These are phyloP conservation scores for Aureobasidium sp. DNA, from an alignment of 2,329 filamentous ascomycete species.

Conservation along the genomic window DNA sequence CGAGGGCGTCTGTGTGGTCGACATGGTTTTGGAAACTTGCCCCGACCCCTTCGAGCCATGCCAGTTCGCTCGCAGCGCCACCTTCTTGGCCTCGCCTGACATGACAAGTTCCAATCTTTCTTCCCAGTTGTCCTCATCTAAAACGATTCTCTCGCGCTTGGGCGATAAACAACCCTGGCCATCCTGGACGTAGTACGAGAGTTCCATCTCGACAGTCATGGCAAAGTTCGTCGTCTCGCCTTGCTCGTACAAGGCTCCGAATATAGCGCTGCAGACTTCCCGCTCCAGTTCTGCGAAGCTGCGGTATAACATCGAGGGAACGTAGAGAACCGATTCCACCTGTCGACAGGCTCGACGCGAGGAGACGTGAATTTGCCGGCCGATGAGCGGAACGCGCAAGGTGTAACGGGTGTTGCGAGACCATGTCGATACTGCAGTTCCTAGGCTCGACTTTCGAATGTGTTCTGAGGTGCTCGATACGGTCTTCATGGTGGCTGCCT, in stretches of 20 bases:
- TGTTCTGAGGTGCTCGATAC: background rate
- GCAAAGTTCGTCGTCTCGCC: background rate
- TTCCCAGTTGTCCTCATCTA: slow-evolving; percentile 7
- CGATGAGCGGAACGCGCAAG: background rate
- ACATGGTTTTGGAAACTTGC: background rate
- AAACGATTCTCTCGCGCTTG: background rate
- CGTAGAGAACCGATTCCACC: background rate
- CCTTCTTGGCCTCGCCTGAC: background rate
- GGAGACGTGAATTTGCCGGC: background rate
- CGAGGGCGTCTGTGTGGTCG: slow-evolving; percentile 1
- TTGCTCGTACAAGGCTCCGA: slow-evolving; percentile 4
- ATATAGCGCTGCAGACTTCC: slow-evolving; percentile 9
- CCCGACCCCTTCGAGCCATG: background rate
- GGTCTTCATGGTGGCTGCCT: slow-evolving; percentile 12
- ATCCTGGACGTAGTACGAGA: background rate
- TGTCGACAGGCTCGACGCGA: background rate
- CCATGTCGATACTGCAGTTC: background rate
- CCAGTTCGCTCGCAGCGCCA: background rate
- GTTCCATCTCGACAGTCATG: slow-evolving; percentile 5
- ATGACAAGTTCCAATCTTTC: background rate
- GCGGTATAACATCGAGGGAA: background rate
- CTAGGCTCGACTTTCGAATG: background rate
- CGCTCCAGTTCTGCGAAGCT: background rate
- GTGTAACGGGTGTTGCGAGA: slow-evolving; percentile 8
- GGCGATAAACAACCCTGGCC: background rate